Evolutionary conservation across 768 basidiomycete genomes (phyloP).

Genomic region (Suillus occidentalis): DNA sequence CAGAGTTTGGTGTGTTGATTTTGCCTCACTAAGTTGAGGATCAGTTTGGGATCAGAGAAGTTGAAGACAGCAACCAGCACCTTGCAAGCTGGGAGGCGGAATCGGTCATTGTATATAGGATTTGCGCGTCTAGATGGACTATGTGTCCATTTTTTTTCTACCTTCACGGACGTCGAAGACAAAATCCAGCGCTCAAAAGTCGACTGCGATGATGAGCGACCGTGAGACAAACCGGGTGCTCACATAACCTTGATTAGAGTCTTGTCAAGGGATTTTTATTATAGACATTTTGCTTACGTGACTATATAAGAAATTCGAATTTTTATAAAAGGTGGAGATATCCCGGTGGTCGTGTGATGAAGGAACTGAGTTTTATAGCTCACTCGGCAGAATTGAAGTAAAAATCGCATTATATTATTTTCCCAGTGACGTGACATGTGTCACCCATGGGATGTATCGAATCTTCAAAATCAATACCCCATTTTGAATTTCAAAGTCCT

Average conservation of each 20-base stretch:
- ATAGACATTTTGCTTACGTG: no score
- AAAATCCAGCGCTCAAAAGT: conserved; percentile 6
- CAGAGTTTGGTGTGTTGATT: conserved; percentile 67
- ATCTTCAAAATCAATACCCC: no score
- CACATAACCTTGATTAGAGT: conserved; percentile 2
- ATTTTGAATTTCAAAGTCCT: no score
- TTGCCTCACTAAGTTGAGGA: conserved; percentile 64
- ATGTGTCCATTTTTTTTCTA: conserved; percentile 27
- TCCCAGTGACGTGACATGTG: no score
- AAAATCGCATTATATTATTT: no score
- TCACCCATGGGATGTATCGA: no score
- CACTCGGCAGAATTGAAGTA: no score
- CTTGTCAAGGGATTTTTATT: no score
- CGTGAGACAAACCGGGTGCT: conserved; percentile 2
- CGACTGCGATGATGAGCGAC: conserved; percentile 1
- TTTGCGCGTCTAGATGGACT: conserved; percentile 6
- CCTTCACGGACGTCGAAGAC: conserved; percentile 6
- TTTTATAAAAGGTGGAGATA: no score
- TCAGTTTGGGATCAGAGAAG: conserved; percentile 9
- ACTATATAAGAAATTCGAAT: no score
- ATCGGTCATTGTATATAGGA: conserved; percentile 38
- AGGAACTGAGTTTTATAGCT: no score
- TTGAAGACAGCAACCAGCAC: conserved; percentile 19
- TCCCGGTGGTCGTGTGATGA: no score
- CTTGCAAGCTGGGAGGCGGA: conserved; percentile 39